Conservation (phyloP, 148 eudicot species). For the Polygonum aviculare region DNA sequence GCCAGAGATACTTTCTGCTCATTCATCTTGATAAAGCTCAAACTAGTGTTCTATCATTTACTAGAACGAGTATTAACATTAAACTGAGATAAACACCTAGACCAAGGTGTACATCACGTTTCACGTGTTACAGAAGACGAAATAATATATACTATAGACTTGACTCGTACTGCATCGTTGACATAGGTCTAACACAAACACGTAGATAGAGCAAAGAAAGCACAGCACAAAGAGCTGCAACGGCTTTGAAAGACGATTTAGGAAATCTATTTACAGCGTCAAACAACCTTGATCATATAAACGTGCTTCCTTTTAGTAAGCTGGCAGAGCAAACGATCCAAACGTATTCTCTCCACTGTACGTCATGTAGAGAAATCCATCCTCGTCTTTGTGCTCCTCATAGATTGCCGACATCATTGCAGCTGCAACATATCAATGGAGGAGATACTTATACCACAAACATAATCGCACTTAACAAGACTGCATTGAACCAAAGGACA, state of each 20-base stretch:
- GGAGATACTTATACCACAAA: background rate
- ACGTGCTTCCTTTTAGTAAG: background rate
- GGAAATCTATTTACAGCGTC: background rate
- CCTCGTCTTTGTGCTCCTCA: conserved; percentile 94
- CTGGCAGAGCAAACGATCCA: conserved; percentile 24
- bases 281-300: background rate
- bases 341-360: conserved; percentile 97
- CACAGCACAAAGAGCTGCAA: background rate
- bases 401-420: conserved; percentile 98
- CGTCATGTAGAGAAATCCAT: conserved; percentile 95
- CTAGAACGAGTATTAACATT: background rate
- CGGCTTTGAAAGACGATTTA: background rate
- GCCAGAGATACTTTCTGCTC: too few relatives aligned
- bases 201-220: background rate
- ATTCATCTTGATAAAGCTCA: background rate
- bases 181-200: background rate
- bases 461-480: background rate
- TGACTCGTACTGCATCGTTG: background rate
- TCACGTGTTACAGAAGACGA: background rate
- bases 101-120: background rate
- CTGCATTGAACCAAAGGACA: background rate
- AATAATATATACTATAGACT: background rate
- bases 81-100: background rate
- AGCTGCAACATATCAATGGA: conserved; percentile 29
- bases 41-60: background rate